Base-by-base conservation (phyloP, 139 green algal genomes). In the Chlorokybus atmophyticus region DNA sequence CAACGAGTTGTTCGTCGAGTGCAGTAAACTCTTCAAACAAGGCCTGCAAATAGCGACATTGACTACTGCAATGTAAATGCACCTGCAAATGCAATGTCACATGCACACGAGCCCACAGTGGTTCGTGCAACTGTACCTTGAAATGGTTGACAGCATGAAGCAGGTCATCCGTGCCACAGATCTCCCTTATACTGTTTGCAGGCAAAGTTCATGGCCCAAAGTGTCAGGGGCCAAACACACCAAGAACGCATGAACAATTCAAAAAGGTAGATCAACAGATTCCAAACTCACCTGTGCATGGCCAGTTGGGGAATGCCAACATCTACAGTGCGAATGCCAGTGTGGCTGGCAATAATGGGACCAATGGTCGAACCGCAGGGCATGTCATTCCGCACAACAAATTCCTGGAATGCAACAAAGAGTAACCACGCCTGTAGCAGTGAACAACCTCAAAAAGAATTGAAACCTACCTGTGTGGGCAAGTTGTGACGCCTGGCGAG, bases 311-410 rank as follows among this genome's bases (percentile, higher is more conserved):
- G 76, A 21, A 68, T 67, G 40, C 88, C 88, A 0, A 93, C 82
- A 53, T 96, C 88, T 4, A 95, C 82, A 1, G 88, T 95, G 17
- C 85, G 68, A 58, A 91, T 83, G 32, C 83, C 85, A 38, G 82
- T 27, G 0, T 62, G 72, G 7, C 72, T 79, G 0, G 86, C 64
- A 38, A 97, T 66, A 73, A 95, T 96, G 50, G 90, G 90, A 1
- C 90, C 90, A 39, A 97, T 97, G 19, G 90, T 97, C 55, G 68
- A 85, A 26, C 90, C 90, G 66, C 90, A 97, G 0, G 78, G 81
- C 81, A 89, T 91, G 84, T 97, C 90, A 54, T 84, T 91, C 53
- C 85, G 76, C 30, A 97, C 88, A 19, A 75, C 76, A 59, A 93
- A 93, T 54, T 88, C 81, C 64, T 85, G 42, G n/a, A n/a, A n/a